These are phyloP conservation scores for Volvariella surrecta DNA, from an alignment of 1,284 basidiomycete species.

Conservation along the genomic window DNA sequence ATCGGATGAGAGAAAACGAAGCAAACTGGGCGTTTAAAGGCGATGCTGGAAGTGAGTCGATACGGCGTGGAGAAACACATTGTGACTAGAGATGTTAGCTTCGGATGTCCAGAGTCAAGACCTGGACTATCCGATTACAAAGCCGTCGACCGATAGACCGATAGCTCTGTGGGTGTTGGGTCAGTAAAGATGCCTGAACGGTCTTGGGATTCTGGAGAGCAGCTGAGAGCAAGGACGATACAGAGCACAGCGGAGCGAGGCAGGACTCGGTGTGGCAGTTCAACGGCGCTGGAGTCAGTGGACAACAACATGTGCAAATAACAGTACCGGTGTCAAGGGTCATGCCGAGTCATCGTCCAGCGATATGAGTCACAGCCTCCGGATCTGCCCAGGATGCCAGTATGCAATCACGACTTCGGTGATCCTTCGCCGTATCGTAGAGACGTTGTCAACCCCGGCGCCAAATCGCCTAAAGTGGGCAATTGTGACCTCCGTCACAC, in stretches of 20 bases:
- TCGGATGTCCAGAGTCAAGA: conserved; percentile 35
- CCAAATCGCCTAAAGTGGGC: no score
- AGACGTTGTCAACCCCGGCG: neutral
- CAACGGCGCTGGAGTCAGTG: conserved; percentile 6
- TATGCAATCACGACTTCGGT: neutral
- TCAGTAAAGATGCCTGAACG: neutral
- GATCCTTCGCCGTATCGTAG: neutral
- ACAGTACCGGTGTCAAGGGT: conserved; percentile 3
- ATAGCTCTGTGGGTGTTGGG: conserved; percentile 17
- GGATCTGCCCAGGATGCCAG: neutral
- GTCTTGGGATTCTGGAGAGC: neutral
- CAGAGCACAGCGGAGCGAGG: conserved; percentile 3
- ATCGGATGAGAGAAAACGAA: conserved; percentile 7
- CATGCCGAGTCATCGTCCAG: conserved; percentile 13
- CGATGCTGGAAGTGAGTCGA: conserved; percentile 18
- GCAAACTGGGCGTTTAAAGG: conserved; percentile 12
- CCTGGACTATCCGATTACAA: conserved; percentile 35
- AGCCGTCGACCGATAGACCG: conserved; percentile 23
- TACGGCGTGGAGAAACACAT: conserved; percentile 27
- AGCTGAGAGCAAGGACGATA: conserved; percentile 1
- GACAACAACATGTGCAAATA: conserved; percentile 16
- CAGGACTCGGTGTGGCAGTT: conserved; percentile 5
- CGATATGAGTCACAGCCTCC: conserved; percentile 15
- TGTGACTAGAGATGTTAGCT: conserved; percentile 17
- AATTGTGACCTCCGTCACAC: no score